Percentiles rank a stretch among this genome's conserved stretches.
Conservation (phyloP, 2,329 filamentous ascomycete genomes). For the Whalleya microplaca region DNA sequence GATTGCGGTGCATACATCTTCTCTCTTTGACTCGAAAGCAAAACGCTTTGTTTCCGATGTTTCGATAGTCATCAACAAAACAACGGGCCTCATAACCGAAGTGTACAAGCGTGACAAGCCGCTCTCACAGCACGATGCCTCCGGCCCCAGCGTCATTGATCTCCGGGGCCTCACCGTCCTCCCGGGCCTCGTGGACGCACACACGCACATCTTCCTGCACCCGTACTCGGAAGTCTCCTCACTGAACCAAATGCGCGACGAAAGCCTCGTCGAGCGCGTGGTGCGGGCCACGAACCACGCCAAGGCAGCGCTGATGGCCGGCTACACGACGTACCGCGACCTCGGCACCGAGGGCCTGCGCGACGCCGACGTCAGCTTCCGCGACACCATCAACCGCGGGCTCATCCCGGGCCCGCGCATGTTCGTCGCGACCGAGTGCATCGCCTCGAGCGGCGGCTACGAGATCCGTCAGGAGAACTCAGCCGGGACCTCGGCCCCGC, state of each 20-base stretch:
- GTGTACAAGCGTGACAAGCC: slow-evolving; percentile 20
- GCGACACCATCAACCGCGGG: slow-evolving; percentile 58
- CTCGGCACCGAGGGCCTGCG: slow-evolving; percentile 57
- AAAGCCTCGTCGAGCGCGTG: slow-evolving; percentile 57
- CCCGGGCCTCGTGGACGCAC: slow-evolving; percentile 56
- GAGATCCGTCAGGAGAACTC: slow-evolving; percentile 54
- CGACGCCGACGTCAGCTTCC: slow-evolving; percentile 53
- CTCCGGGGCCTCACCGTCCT: slow-evolving; percentile 56
- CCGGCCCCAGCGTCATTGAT: slow-evolving; percentile 45
- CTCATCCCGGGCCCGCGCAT: slow-evolving; percentile 57
- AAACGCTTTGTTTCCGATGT: slow-evolving; percentile 28
- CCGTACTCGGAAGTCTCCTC: slow-evolving; percentile 42
- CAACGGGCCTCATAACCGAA: slow-evolving; percentile 30
- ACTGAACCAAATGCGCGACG: slow-evolving; percentile 57
- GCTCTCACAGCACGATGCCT: slow-evolving; percentile 11
- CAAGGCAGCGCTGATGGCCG: slow-evolving; percentile 56
- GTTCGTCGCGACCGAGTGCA: slow-evolving; percentile 56
- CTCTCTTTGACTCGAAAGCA: slow-evolving; percentile 32
- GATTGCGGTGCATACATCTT: slow-evolving; percentile 30
- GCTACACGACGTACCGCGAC: slow-evolving; percentile 61
- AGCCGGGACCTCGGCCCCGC: too few species aligned
- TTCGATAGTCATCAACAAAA: slow-evolving; percentile 27
- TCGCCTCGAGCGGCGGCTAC: slow-evolving; percentile 55
- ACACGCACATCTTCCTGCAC: slow-evolving; percentile 61
- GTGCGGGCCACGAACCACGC: slow-evolving; percentile 58